phyloP scores from a whole-genome alignment of 441 rosid genomes.

The Dalechampia spathulata region DNA sequence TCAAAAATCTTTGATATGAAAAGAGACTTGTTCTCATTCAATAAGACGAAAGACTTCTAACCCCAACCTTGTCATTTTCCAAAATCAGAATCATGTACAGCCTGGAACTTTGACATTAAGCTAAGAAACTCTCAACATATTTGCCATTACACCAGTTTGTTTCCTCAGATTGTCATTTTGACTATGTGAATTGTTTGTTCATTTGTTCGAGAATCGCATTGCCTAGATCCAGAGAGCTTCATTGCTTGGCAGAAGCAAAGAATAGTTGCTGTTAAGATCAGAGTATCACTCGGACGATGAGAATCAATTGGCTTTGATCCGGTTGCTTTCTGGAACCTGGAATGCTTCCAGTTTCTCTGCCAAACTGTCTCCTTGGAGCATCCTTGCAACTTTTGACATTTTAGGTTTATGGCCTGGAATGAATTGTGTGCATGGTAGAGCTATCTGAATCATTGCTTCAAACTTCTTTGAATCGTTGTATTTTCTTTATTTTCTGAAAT shows the following conservation, averaged over 20 bases:
- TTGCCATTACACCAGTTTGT: no score
- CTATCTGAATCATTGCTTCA: constrained; percentile 83
- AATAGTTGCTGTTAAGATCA: constrained; percentile 84
- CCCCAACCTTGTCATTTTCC: no score
- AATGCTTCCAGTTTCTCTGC: constrained; percentile 98
- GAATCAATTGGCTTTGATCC: constrained; percentile 53
- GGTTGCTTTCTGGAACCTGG: constrained; percentile 53
- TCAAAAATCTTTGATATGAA: no score
- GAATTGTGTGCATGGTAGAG: constrained; percentile 74
- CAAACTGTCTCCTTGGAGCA: constrained; percentile 95
- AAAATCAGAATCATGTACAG: no score
- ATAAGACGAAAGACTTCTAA: no score
- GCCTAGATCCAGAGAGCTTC: constrained; percentile 97
- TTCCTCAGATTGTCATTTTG: no score
- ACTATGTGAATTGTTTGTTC: no score
- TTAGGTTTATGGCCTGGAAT: constrained; percentile 77
- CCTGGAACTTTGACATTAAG: no score
- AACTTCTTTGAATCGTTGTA: constrained; percentile 69
- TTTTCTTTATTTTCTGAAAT: constrained; percentile 50
- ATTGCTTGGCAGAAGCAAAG: constrained; percentile 78
- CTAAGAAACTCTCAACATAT: no score
- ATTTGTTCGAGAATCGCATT: constrained; percentile 22
- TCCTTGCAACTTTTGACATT: constrained; percentile 92
- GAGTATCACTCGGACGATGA: constrained; percentile 79
- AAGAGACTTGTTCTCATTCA: no score